Evolutionary conservation across 371 early-diverging fungal genomes (phyloP), one percentile per base, ranked within the genome.

Genomic region (Haplosporangium sp.): DNA sequence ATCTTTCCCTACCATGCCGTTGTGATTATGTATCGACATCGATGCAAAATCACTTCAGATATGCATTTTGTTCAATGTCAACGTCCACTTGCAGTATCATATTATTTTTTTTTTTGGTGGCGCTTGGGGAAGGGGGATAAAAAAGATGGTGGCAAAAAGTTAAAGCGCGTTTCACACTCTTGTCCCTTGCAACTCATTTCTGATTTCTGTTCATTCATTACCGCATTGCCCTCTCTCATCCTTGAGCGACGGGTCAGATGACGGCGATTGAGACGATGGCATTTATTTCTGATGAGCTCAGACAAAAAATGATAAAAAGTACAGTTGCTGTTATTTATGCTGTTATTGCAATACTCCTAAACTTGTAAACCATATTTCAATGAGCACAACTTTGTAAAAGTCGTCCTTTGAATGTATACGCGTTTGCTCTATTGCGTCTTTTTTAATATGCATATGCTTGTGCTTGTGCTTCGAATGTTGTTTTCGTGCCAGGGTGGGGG

Each of bases 71-170:
- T 46, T 11, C 20, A 16, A 18, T 50, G 50, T 18, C 50, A 11
- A 11, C 45, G 11, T 18, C 18, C 50, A 16, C 18, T 7, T 21
- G 10, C n/a, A 4, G 8, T 16, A 20, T 16, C 50, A 50, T 50
- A 18, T n/a, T n/a, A 18, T 18, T n/a, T 50, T 50, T n/a, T n/a
- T 50, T 18, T n/a, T 50, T 50, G 50, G 50, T 50, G 50, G 50
- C 50, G 50, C 20, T 16, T 21, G 50, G 50, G 20, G 50, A 9
- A 50, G 10, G n/a, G 46, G 46, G 46, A 50, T 6, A 50, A 50
- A 18, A 18, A 18, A 50, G 18, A 50, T 50, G 14, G 50, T 50
- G 50, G 18, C 50, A 50, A 50, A 14, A 6, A 50, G 20, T 0
- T 46, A n/a, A 18, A 10, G 50, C 50, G 20, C 20, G 20, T n/a